Conservation (phyloP, 1,139 yeast species). For the Sugiyamaella japonica region DNA sequence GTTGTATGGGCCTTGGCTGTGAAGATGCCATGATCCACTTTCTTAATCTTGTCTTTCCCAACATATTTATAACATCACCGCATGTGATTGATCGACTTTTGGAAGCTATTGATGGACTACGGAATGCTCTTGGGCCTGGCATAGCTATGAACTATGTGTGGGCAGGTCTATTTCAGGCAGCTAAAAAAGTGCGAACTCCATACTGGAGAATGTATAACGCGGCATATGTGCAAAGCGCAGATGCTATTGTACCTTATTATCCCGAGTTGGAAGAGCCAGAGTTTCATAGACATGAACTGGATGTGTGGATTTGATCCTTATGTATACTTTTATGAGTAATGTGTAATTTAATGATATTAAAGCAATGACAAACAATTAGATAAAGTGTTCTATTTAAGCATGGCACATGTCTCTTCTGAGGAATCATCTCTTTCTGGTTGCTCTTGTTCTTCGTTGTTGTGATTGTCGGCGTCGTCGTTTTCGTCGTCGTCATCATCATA, state of each 20-base stretch:
- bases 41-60: constrained; percentile 75
- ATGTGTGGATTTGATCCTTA: constrained; percentile 41
- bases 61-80: constrained; percentile 89
- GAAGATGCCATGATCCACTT: constrained; percentile 77
- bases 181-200: constrained; percentile 76
- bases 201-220: constrained; percentile 84
- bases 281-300: constrained; percentile 44
- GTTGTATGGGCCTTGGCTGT: constrained; percentile 71
- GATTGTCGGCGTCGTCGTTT: constrained; percentile 34
- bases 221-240: constrained; percentile 72
- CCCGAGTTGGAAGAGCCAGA: constrained; percentile 52
- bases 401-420: constrained; percentile 22
- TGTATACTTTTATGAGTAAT: not conserved
- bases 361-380: not conserved
- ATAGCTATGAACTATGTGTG: constrained; percentile 71
- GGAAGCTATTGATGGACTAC: constrained; percentile 76
- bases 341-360: no score
- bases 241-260: constrained; percentile 78
- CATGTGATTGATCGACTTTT: constrained; percentile 83
- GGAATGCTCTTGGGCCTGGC: constrained; percentile 77
- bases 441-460: constrained; percentile 32
- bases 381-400: not conserved
- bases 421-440: constrained; percentile 28
- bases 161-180: constrained; percentile 93
- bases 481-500: constrained; percentile 33